phyloP scores from a whole-genome alignment of 2,329 filamentous ascomycete species.

The Aspergillus fumigatus region DNA sequence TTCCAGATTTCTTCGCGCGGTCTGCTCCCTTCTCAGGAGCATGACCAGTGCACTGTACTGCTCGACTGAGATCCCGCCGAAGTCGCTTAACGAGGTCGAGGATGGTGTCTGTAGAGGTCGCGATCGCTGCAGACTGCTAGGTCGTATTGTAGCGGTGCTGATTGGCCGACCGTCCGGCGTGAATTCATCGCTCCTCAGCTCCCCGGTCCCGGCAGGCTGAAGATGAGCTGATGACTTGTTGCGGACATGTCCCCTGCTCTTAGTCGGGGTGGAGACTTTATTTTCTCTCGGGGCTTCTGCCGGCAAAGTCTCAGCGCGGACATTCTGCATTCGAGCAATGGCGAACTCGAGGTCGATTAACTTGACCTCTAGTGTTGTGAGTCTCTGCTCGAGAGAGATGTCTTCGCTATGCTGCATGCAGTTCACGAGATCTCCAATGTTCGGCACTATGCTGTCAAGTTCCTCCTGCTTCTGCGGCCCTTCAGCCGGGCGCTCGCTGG shows the following conservation, averaged over 20 bases:
- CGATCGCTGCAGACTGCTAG: constrained; percentile 24
- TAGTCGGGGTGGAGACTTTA: constrained; percentile 12
- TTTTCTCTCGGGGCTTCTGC: constrained; percentile 12
- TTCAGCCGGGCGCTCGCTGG: constrained; percentile 16
- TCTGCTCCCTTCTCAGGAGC: constrained; percentile 44
- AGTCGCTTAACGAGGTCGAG: constrained; percentile 28
- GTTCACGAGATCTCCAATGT: constrained; percentile 36
- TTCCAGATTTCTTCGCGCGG: constrained; percentile 43
- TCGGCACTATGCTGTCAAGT: constrained; percentile 25
- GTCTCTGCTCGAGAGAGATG: constrained; percentile 41
- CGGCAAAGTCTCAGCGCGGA: constrained; percentile 16
- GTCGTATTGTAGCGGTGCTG: constrained; percentile 31
- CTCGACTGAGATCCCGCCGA: constrained; percentile 39
- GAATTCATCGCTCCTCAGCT: constrained; percentile 7
- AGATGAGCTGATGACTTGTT: constrained; percentile 16
- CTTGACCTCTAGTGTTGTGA: constrained; percentile 49
- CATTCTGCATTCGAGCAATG: constrained; percentile 44
- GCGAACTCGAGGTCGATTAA: constrained; percentile 48
- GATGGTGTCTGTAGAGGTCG: constrained; percentile 25
- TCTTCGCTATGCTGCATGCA: constrained; percentile 39
- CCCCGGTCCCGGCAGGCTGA: constrained; percentile 5
- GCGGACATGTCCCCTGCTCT: constrained; percentile 6
- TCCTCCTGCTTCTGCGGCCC: constrained; percentile 13
- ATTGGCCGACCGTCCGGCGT: constrained; percentile 19
- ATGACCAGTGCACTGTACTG: constrained; percentile 45